A percentile compares a stretch with the other conserved stretches of the same genome.
Evolutionary conservation across 2,329 filamentous ascomycete genomes (phyloP).

Genomic region (Reticulascus tulasneorum): DNA sequence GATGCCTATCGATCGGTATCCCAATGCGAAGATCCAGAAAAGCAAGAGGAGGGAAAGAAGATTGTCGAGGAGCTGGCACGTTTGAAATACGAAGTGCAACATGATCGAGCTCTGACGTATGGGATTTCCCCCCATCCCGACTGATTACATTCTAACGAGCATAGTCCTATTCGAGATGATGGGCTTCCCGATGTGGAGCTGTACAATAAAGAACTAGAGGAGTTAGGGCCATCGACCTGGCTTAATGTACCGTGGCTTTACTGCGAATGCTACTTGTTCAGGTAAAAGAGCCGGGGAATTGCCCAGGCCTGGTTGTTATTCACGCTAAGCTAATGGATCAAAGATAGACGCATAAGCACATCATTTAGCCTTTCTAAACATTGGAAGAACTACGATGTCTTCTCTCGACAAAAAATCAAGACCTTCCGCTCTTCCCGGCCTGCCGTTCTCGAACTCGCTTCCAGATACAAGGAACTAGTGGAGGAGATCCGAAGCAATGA

Average conservation of each 20-base stretch:
- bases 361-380: constrained; percentile 71
- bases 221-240: constrained; percentile 73
- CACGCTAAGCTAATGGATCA: constrained; percentile 10
- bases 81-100: constrained; percentile 93
- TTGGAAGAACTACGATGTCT: constrained; percentile 91
- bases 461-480: constrained; percentile 72
- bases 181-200: constrained; percentile 68
- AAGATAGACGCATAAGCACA: constrained; percentile 65
- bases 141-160: constrained; percentile 5
- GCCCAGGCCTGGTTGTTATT: neutral
- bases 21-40: constrained; percentile 56
- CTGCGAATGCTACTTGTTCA: constrained; percentile 90
- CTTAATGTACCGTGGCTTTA: constrained; percentile 85
- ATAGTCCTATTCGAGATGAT: constrained; percentile 71
- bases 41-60: constrained; percentile 75
- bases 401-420: constrained; percentile 81
- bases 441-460: constrained; percentile 76
- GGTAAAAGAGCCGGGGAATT: constrained; percentile 39
- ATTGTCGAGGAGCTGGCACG: constrained; percentile 75
- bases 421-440: constrained; percentile 90
- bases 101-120: constrained; percentile 75
- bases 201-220: constrained; percentile 83
- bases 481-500: constrained; percentile 57
- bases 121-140: constrained; percentile 22
- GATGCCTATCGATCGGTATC: constrained; percentile 78